A percentile compares a stretch with the other conserved stretches of the same genome.
Evolutionary conservation across 352 stramenopile species (phyloP).

Genomic region (Pythium coloratum): DNA sequence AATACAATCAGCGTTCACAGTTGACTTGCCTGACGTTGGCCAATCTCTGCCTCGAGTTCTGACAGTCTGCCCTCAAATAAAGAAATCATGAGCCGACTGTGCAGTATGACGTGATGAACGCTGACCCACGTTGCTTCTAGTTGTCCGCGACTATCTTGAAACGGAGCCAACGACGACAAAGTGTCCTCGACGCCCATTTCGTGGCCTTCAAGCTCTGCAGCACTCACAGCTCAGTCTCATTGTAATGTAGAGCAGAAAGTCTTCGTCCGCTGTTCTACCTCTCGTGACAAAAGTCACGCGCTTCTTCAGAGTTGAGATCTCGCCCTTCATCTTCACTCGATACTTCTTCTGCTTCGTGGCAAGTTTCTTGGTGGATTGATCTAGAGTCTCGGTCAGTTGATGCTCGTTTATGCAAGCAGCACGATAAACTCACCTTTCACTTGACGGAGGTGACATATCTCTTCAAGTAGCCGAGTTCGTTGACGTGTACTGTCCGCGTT

Average conservation of each 20-base stretch:
- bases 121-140: slow-evolving; percentile 6
- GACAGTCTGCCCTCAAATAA: not conserved
- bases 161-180: slow-evolving; percentile 21
- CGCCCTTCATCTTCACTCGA: slow-evolving; percentile 23
- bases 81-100: too few species aligned
- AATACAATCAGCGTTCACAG: not conserved
- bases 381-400: slow-evolving; percentile 3
- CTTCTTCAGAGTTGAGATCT: slow-evolving; percentile 29
- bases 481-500: slow-evolving; percentile 7
- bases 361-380: slow-evolving; percentile 24
- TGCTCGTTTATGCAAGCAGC: not conserved
- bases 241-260: too few species aligned
- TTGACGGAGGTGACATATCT: slow-evolving; percentile 2
- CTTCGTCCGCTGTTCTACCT: not conserved
- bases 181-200: slow-evolving; percentile 27
- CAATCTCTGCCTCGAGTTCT: slow-evolving; percentile 14
- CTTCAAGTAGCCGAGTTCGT: not conserved
- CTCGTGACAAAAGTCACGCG: slow-evolving; percentile 25
- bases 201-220: slow-evolving; percentile 22
- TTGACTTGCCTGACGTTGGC: slow-evolving; percentile 7
- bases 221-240: not conserved
- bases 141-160: slow-evolving; percentile 10
- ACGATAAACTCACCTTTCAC: not conserved
- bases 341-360: slow-evolving; percentile 33
- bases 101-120: too few species aligned